Percentiles rank a stretch among this genome's conserved stretches.
phyloP scores from a whole-genome alignment of 495 filamentous ascomycete species.

The Schizothecium vesticola region DNA sequence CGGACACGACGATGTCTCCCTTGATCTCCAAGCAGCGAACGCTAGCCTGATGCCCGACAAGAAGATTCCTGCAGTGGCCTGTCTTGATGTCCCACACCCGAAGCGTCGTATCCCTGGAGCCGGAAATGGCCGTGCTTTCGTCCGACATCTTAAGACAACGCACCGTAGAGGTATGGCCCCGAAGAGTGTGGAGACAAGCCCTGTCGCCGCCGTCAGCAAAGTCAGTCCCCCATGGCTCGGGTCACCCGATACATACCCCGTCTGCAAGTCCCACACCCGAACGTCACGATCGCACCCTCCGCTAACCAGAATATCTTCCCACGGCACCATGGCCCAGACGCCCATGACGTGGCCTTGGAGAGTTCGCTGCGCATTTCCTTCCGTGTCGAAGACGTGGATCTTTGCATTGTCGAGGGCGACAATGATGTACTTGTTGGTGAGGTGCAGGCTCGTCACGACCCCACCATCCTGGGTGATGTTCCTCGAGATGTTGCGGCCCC shows the following conservation, averaged over 20 bases:
- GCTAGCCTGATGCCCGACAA: constrained; percentile 93
- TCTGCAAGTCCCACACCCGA: constrained; percentile 93
- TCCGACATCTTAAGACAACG: constrained; percentile 98
- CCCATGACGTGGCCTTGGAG: constrained; percentile 97
- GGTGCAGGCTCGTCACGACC: constrained; percentile 90
- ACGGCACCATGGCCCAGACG: constrained; percentile 99
- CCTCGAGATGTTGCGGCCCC: constrained; percentile 67
- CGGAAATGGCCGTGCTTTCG: constrained; percentile 86
- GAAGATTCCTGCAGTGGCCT: constrained; percentile 82
- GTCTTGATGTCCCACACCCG: constrained; percentile 90
- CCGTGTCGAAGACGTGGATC: constrained; percentile 94
- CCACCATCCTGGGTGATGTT: constrained; percentile 94
- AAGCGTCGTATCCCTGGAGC: constrained; percentile 89
- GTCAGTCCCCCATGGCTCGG: background rate
- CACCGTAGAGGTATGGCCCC: constrained; percentile 94
- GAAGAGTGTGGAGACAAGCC: constrained; percentile 71
- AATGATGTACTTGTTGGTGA: constrained; percentile 93
- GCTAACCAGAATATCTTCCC: constrained; percentile 91
- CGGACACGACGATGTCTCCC: constrained; percentile 90
- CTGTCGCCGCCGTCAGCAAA: constrained; percentile 33
- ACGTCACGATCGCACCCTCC: constrained; percentile 97
- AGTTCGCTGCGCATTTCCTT: constrained; percentile 81
- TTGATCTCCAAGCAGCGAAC: constrained; percentile 94
- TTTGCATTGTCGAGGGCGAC: constrained; percentile 97
- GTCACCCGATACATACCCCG: constrained; percentile 59